Evolutionary conservation across 805 yeast genomes (phyloP).

Genomic region (Maudiozyma pseudohumilis): DNA sequence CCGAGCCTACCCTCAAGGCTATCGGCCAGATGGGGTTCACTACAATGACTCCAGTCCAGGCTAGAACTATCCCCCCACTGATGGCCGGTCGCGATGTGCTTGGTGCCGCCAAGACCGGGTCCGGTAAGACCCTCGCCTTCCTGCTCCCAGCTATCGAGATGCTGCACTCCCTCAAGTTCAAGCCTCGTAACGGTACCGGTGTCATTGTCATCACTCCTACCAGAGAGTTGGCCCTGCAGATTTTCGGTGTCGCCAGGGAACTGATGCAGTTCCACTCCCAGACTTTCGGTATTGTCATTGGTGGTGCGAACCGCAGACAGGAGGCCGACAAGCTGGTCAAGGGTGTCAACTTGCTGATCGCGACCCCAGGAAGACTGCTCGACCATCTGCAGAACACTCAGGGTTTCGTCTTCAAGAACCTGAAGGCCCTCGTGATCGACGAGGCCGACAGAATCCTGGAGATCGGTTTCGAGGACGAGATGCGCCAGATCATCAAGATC

Average conservation of each 20-base stretch:
- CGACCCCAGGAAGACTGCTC: constrained; percentile 94
- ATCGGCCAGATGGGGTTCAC: constrained; percentile 83
- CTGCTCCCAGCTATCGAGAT: constrained; percentile 92
- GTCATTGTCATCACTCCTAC: constrained; percentile 94
- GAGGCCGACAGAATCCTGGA: constrained; percentile 98
- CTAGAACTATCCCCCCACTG: constrained; percentile 91
- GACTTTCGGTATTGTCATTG: constrained; percentile 93
- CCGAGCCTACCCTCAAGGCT: constrained; percentile 75
- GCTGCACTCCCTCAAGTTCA: constrained; percentile 80
- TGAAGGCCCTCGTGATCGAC: constrained; percentile 88
- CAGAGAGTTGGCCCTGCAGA: constrained; percentile 93
- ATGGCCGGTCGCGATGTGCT: constrained; percentile 94
- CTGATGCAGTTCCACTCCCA: constrained; percentile 84
- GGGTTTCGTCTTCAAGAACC: constrained; percentile 88
- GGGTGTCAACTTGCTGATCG: constrained; percentile 89
- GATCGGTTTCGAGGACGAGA: constrained; percentile 97
- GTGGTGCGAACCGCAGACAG: constrained; percentile 95
- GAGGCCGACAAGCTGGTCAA: constrained; percentile 90
- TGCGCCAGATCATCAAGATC: constrained; percentile 91
- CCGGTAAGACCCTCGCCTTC: constrained; percentile 95
- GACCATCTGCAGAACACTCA: constrained; percentile 94
- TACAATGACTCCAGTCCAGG: constrained; percentile 89
- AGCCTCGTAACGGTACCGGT: constrained; percentile 98
- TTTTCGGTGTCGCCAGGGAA: constrained; percentile 95
- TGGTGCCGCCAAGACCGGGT: constrained; percentile 99